phyloP scores from a whole-genome alignment of 257 asterid genomes.

The Dorcoceras hygrometricum region DNA sequence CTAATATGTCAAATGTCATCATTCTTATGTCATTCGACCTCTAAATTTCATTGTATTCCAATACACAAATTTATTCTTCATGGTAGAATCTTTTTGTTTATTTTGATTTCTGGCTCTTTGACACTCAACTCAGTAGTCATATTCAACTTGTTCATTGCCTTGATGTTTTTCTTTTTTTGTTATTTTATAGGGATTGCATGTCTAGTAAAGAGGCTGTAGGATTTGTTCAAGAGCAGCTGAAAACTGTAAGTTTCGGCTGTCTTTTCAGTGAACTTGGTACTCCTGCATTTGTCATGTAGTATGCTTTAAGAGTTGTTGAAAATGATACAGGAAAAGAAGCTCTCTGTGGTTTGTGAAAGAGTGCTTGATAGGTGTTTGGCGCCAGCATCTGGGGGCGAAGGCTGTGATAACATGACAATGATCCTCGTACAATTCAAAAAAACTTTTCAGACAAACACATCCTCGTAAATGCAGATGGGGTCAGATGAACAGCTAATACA shows the following conservation, averaged over 20 bases:
- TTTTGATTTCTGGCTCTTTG: conserved; percentile 12
- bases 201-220: conserved; percentile 85
- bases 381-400: conserved; percentile 80
- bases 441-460: conserved; percentile 19
- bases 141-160: conserved; percentile 12
- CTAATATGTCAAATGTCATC: neutral
- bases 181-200: conserved; percentile 79
- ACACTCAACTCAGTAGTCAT: conserved; percentile 11
- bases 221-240: conserved; percentile 55
- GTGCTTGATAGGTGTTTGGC: conserved; percentile 79
- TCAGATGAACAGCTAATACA: conserved; percentile 32
- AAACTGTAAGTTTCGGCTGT: conserved; percentile 40
- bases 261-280: neutral
- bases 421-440: conserved; percentile 76
- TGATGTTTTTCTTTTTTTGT: neutral
- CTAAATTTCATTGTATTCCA: neutral
- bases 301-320: conserved; percentile 18
- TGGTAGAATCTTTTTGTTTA: neutral
- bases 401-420: conserved; percentile 98
- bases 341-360: conserved; percentile 72
- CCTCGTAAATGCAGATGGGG: conserved; percentile 29
- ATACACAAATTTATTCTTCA: conserved; percentile 13
- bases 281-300: conserved; percentile 3
- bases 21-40: neutral
- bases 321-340: conserved; percentile 65